Conservation (phyloP, 306 rosid genomes). For the Gynostemma pentaphyllum region DNA sequence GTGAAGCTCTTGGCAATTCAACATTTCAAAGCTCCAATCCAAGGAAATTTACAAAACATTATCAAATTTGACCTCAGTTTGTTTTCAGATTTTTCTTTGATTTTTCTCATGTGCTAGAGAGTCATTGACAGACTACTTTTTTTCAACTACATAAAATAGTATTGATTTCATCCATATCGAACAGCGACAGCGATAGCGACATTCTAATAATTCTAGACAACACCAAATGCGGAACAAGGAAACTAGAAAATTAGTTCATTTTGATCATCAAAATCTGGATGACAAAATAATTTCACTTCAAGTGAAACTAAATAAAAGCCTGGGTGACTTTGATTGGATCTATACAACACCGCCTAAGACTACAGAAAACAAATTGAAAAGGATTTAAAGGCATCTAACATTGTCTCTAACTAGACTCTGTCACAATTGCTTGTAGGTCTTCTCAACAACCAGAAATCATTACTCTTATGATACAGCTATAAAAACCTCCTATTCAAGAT, state of each 20-base stretch:
- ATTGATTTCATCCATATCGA: neutral
- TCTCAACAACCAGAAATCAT: slow-evolving; percentile 1
- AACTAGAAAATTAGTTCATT: neutral
- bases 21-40: neutral
- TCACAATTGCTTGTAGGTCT: neutral
- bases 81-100: neutral
- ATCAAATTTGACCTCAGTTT: neutral
- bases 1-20: neutral
- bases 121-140: neutral
- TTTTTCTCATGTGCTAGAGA: neutral
- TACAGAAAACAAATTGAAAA: neutral
- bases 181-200: neutral
- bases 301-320: neutral
- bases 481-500: neutral
- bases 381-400: slow-evolving; percentile 4
- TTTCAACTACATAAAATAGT: neutral
- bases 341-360: slow-evolving; percentile 6
- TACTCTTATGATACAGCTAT: slow-evolving; percentile 3
- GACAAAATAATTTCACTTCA: neutral
- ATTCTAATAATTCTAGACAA: neutral
- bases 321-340: neutral
- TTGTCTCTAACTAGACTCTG: slow-evolving; percentile 7
- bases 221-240: neutral
- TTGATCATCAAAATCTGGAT: neutral
- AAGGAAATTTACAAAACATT: neutral